A percentile compares a stretch with the other conserved stretches of the same genome.
Evolutionary conservation across 2,329 filamentous ascomycete species (phyloP).

Genomic region (Colletotrichum spaethianum): DNA sequence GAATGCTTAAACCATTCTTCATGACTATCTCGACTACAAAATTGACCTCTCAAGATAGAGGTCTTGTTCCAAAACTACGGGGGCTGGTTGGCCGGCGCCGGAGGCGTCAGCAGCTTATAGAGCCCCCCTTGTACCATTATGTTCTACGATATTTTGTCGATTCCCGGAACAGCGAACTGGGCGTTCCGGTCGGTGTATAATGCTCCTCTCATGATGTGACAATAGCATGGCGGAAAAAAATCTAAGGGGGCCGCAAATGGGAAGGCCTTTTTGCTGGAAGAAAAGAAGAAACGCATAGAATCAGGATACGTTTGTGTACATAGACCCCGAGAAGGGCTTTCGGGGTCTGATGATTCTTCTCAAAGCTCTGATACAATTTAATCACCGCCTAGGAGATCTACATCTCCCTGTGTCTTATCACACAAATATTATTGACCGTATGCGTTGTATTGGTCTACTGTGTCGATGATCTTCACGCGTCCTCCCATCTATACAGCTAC

Average conservation of each 20-base stretch:
- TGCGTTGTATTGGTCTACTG: too few relatives aligned
- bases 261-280: conserved; percentile 30
- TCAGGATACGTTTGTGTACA: conserved; percentile 34
- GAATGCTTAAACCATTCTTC: conserved; percentile 67
- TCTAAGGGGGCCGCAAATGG: conserved; percentile 24
- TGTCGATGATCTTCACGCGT: neutral
- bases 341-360: conserved; percentile 24
- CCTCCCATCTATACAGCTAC: neutral
- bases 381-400: conserved; percentile 32
- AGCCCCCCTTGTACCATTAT: conserved; percentile 52
- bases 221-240: conserved; percentile 38
- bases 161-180: conserved; percentile 41
- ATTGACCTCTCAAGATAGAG: neutral
- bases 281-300: conserved; percentile 38
- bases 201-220: conserved; percentile 62
- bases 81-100: conserved; percentile 9
- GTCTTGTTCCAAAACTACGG: conserved; percentile 15
- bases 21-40: neutral
- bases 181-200: conserved; percentile 55
- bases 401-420: conserved; percentile 29
- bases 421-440: neutral
- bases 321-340: conserved; percentile 27
- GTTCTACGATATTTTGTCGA: conserved; percentile 38
- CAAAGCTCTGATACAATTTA: conserved; percentile 37
- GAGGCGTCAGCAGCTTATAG: conserved; percentile 25